Conservation (phyloP, 371 early-diverging fungal species). For the Mortierella sp. region DNA sequence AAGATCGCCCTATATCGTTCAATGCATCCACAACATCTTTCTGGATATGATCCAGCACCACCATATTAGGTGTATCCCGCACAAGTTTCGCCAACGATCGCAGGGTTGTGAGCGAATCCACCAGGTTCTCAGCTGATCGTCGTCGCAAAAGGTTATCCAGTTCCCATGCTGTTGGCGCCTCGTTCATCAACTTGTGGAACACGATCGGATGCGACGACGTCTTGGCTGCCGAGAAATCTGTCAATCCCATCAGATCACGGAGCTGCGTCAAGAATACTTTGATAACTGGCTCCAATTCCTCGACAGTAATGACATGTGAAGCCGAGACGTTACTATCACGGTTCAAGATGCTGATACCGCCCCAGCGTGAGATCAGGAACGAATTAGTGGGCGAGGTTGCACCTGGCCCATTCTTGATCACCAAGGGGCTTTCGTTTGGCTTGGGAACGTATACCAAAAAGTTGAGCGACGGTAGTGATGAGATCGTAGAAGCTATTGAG, state of each 20-base stretch:
- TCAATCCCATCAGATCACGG: constrained; percentile 82
- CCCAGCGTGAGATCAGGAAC: constrained; percentile 94
- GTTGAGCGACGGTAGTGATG: constrained; percentile 83
- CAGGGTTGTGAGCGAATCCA: constrained; percentile 78
- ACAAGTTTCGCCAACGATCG: constrained; percentile 84
- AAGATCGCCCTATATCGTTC: constrained; percentile 25
- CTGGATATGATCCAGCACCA: constrained; percentile 86
- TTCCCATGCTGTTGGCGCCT: constrained; percentile 75
- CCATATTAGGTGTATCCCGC: constrained; percentile 88
- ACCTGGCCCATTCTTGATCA: constrained; percentile 64
- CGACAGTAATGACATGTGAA: constrained; percentile 44
- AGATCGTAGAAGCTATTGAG: constrained; percentile 80
- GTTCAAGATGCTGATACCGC: constrained; percentile 86
- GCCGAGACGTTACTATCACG: constrained; percentile 23
- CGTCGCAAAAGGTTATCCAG: constrained; percentile 75
- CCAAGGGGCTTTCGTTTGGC: constrained; percentile 70
- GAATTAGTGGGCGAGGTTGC: constrained; percentile 70
- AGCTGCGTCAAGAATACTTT: constrained; percentile 83
- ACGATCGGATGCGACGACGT: constrained; percentile 32
- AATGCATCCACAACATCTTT: constrained; percentile 59
- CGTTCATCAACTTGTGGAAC: constrained; percentile 25
- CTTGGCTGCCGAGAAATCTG: constrained; percentile 48
- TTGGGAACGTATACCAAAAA: constrained; percentile 88
- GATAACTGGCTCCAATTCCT: constrained; percentile 77
- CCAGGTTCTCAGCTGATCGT: constrained; percentile 75